These are phyloP conservation scores for Trapa bicornis DNA, from an alignment of 345 rosid species.

Conservation along the genomic window DNA sequence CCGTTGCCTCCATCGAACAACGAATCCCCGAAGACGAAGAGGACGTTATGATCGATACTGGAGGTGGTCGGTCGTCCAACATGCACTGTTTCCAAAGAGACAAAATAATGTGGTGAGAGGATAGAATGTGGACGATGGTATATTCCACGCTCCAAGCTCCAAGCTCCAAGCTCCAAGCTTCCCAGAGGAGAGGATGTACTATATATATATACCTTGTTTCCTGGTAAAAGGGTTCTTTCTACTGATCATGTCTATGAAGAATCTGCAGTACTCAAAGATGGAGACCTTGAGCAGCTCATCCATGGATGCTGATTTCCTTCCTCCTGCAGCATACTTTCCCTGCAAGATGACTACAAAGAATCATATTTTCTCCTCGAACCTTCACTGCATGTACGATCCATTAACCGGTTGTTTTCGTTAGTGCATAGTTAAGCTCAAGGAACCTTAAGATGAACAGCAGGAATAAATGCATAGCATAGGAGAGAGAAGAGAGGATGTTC, in stretches of 20 bases:
- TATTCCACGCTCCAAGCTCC: too few relatives aligned
- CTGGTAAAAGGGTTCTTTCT: neutral
- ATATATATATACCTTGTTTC: neutral
- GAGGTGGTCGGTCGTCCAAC: neutral
- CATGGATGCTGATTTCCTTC: slow-evolving; percentile 7
- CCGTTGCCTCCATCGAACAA: slow-evolving; percentile 11
- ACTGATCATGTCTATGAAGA: slow-evolving; percentile 3
- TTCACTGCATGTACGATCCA: too few relatives aligned
- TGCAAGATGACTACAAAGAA: neutral
- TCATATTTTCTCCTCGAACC: too few relatives aligned
- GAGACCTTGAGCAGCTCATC: slow-evolving; percentile 7
- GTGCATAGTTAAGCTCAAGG: too few relatives aligned
- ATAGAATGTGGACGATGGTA: neutral
- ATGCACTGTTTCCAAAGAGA: neutral
- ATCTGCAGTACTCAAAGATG: slow-evolving; percentile 9
- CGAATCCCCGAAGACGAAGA: slow-evolving; percentile 11
- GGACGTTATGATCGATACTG: neutral
- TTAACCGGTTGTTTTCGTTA: too few relatives aligned
- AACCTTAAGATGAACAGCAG: too few relatives aligned
- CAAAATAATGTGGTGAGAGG: neutral
- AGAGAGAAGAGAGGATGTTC: too few relatives aligned
- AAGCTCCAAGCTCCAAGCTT: too few relatives aligned
- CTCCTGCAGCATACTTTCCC: slow-evolving; percentile 13
- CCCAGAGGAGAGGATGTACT: too few relatives aligned
- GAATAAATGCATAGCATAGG: too few relatives aligned